These are phyloP conservation scores for Chaetomiaceae sp. DNA, from an alignment of 2,329 filamentous ascomycete species.

Conservation along the genomic window DNA sequence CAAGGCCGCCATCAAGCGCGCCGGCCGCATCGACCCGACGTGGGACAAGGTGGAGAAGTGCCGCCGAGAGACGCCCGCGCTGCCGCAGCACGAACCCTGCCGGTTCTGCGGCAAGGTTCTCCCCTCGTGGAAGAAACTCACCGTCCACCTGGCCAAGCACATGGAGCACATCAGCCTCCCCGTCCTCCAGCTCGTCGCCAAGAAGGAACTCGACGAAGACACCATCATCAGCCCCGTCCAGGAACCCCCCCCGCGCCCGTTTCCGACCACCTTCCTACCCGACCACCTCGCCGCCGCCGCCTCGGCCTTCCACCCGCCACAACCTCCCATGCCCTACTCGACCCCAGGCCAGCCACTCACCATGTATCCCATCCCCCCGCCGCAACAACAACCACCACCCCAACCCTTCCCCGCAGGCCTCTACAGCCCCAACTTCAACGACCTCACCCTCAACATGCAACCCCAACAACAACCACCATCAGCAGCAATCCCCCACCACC, in stretches of 20 bases:
- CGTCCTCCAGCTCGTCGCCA: conserved; percentile 58
- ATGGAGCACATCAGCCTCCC: conserved; percentile 91
- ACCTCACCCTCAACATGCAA: conserved; percentile 11
- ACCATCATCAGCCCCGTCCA: conserved; percentile 65
- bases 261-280: conserved; percentile 30
- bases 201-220: conserved; percentile 46
- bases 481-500: too few relatives aligned
- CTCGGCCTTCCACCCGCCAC: conserved; percentile 21
- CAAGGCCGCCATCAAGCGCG: conserved; percentile 61
- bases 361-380: conserved; percentile 16
- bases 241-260: conserved; percentile 43
- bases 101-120: conserved; percentile 81
- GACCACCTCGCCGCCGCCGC: conserved; percentile 32
- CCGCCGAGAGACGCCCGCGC: conserved; percentile 61
- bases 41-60: conserved; percentile 77
- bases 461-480: too few relatives aligned
- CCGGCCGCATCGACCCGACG: conserved; percentile 55
- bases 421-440: conserved; percentile 15
- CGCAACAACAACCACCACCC: not conserved
- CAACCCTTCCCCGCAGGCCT: conserved; percentile 18
- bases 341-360: not conserved
- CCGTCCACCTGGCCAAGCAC: conserved; percentile 88
- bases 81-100: conserved; percentile 72
- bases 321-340: conserved; percentile 19
- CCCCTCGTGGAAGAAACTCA: conserved; percentile 86